phyloP scores from a whole-genome alignment of 352 stramenopile genomes.

The Albugo laibachii region DNA sequence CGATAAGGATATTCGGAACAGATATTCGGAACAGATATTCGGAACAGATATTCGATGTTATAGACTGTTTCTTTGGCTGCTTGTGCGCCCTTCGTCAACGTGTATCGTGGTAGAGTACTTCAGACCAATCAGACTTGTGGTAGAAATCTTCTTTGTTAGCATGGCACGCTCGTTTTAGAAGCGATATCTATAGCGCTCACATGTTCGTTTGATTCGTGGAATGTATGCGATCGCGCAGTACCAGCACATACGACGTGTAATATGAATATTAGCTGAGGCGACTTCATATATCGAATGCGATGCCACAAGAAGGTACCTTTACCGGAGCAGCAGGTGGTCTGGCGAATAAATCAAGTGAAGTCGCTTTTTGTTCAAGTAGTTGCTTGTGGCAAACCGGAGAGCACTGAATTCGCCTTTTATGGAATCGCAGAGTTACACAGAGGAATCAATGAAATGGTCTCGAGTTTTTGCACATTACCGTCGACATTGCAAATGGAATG shows the following conservation, averaged over 20 bases:
- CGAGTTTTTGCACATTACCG: conserved; percentile 93
- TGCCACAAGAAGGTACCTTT: conserved; percentile 74
- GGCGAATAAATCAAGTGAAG: conserved; percentile 74
- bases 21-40: too few relatives aligned
- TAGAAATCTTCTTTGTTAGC: too few relatives aligned
- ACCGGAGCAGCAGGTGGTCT: conserved; percentile 87
- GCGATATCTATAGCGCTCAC: too few relatives aligned
- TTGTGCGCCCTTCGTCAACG: too few relatives aligned
- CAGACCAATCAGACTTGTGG: too few relatives aligned
- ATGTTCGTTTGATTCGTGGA: too few relatives aligned
- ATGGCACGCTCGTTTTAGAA: too few relatives aligned
- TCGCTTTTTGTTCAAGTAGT: conserved; percentile 1
- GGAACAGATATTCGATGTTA: too few relatives aligned
- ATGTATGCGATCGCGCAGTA: too few relatives aligned
- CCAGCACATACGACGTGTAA: not conserved
- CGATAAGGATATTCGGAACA: too few relatives aligned
- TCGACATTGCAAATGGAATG: conserved; percentile 96
- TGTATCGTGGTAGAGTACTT: too few relatives aligned
- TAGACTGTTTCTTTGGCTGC: too few relatives aligned
- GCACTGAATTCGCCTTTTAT: conserved; percentile 61
- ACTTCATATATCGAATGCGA: conserved; percentile 92
- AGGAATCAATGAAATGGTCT: conserved; percentile 96
- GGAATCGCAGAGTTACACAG: conserved; percentile 90
- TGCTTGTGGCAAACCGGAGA: conserved; percentile 5
- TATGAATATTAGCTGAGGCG: conserved; percentile 54